phyloP scores from a whole-genome alignment of 2,329 filamentous ascomycete species.

The Aspergillus amoenus region DNA sequence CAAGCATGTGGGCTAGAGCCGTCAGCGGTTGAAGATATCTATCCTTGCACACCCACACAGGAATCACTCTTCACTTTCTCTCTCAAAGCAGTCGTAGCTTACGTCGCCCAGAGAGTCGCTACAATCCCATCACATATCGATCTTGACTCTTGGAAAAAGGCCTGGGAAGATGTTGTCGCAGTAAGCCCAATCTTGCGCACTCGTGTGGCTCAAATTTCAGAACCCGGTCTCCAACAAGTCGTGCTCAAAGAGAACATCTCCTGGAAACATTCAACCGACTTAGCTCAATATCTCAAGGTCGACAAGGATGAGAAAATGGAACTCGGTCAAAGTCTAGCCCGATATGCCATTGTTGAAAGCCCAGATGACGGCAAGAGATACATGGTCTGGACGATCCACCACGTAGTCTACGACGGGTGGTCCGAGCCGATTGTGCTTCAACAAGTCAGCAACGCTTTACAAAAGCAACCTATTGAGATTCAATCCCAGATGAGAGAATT shows the following conservation, averaged over 20 bases:
- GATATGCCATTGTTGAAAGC: constrained; percentile 34
- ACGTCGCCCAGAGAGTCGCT: constrained; percentile 46
- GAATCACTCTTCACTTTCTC: constrained; percentile 49
- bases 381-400: constrained; percentile 53
- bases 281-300: constrained; percentile 27
- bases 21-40: constrained; percentile 39
- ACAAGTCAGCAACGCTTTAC: constrained; percentile 30
- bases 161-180: constrained; percentile 45
- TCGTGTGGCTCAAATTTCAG: constrained; percentile 39
- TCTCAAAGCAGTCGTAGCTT: constrained; percentile 43
- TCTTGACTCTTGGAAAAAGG: constrained; percentile 39
- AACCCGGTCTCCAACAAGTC: constrained; percentile 37
- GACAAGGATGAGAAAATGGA: constrained; percentile 31
- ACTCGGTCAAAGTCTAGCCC: constrained; percentile 36
- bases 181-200: constrained; percentile 48
- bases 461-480: constrained; percentile 17
- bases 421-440: constrained; percentile 40
- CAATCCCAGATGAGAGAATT: constrained; percentile 46
- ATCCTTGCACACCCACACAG: constrained; percentile 43
- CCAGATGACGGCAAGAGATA: constrained; percentile 28
- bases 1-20: constrained; percentile 30
- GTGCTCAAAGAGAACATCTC: constrained; percentile 31
- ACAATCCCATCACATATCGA: constrained; percentile 37
- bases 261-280: constrained; percentile 30
- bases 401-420: constrained; percentile 54